A percentile compares a stretch with the other conserved stretches of the same genome.
Evolutionary conservation across 2,329 filamentous ascomycete genomes (phyloP).

Genomic region (Botrytis fabae): DNA sequence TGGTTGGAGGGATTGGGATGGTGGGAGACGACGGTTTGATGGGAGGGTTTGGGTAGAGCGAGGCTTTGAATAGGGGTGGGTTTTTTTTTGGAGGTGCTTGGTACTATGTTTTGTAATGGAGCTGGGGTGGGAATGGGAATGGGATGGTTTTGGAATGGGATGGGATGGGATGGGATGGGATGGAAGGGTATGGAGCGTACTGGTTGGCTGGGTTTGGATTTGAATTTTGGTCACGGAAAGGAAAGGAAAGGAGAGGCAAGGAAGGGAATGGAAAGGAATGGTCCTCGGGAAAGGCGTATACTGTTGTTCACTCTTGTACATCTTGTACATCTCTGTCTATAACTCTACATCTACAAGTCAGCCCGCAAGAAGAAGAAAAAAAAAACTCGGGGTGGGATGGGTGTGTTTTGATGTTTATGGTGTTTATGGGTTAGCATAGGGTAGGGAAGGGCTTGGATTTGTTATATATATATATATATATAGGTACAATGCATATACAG

Average conservation of each 20-base stretch:
- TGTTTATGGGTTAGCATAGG: neutral
- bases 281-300: neutral
- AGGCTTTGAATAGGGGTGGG: neutral
- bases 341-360: neutral
- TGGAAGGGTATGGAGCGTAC: neutral
- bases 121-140: neutral
- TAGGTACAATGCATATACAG: neutral
- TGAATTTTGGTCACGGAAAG: neutral
- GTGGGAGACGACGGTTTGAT: slow-evolving; percentile 18
- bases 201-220: neutral
- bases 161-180: no score
- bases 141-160: neutral
- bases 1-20: slow-evolving; percentile 21
- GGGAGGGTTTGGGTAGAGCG: neutral
- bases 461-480: neutral
- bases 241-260: neutral
- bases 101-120: neutral
- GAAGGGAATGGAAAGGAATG: neutral
- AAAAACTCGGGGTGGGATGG: neutral
- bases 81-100: neutral
- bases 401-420: neutral
- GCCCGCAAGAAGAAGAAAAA: neutral
- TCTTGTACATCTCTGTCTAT: neutral
- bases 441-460: neutral
- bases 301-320: neutral